These are phyloP conservation scores for Pseudonitzschia delicatissima DNA, from an alignment of 108 stramenopile genomes.

Conservation along the genomic window DNA sequence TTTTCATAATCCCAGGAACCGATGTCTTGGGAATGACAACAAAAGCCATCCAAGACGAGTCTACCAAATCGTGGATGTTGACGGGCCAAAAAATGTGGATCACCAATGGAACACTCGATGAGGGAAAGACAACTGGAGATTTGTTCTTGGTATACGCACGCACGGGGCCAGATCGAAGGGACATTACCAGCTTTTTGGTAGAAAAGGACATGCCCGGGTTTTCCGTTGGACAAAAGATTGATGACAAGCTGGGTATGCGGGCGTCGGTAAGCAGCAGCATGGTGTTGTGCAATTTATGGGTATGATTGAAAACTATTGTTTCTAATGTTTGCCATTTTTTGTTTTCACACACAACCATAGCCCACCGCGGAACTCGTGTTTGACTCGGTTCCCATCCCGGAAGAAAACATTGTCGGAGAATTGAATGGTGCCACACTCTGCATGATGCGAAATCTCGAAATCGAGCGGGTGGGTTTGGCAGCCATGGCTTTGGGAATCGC, in stretches of 20 bases:
- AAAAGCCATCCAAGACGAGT: constrained; percentile 59
- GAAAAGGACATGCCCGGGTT: constrained; percentile 98
- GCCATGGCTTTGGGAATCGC: constrained; percentile 97
- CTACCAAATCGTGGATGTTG: constrained; percentile 57
- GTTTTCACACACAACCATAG: background rate
- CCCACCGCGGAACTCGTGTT: constrained; percentile 98
- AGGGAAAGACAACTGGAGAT: constrained; percentile 86
- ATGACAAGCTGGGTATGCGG: constrained; percentile 94
- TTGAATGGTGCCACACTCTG: constrained; percentile 90
- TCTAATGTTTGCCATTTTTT: background rate
- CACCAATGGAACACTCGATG: constrained; percentile 96
- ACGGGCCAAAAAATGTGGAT: constrained; percentile 99
- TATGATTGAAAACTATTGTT: background rate
- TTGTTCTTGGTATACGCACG: constrained; percentile 94
- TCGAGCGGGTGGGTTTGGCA: constrained; percentile 94
- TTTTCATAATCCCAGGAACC: constrained; percentile 65
- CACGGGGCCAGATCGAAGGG: constrained; percentile 71
- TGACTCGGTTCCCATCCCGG: constrained; percentile 87
- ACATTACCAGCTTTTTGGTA: constrained; percentile 92
- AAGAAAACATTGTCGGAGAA: constrained; percentile 84
- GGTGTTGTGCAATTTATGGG: background rate
- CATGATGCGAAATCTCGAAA: constrained; percentile 99
- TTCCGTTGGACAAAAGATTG: constrained; percentile 91
- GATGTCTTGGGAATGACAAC: constrained; percentile 97
- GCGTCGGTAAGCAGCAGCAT: constrained; percentile 44